Evolutionary conservation across 176 grass and related monocot genomes (phyloP), one percentile per base, ranked within the genome.

Genomic region (Alloteropsis semialata): DNA sequence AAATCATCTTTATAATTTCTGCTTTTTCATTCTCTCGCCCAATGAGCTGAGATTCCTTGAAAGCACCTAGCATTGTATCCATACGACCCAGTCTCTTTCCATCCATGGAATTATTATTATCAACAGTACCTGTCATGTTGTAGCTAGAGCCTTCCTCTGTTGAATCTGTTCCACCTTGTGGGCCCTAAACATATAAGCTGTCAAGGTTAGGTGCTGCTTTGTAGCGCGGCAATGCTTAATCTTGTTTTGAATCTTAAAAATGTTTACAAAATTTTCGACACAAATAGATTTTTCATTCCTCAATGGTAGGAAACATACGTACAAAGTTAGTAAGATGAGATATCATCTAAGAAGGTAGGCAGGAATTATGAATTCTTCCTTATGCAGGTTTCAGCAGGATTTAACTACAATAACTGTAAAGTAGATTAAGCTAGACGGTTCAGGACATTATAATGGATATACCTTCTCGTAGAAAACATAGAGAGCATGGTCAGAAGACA

Each of bases 401-500:
- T 45, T 45, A 14, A 45, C 10, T 12, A 1, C 11, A 45, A 45
- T 45, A 45, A 45, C 7, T 45, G 11, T 45, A 45, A 45, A 45
- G 43, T 45, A 45, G 43, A 45, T 11, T 45, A 45, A 45, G 43
- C 11, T 45, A 2, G 6, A 45, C 12, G 8, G 13, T 11, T 45
- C 43, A 45, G 43, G 1, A 45, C 10, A 12, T 21, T 12, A n/a
- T n/a, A n/a, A n/a, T n/a, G 21, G 0, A 65, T 64, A 78, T 77
- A 78, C 84, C 84, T 74, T 51, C 4, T 43, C 3, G 3, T 44
- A 61, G 25, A 80, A 86, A 29, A 36, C 54, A 34, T 80, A 80
- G 25, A 86, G 6, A 19, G 18, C 28, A 5, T 79, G 67, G 38
- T 43, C 33, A 44, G 0, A 4, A 5, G 56, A 73, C 3, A 65